Evolutionary conservation across 2,329 filamentous ascomycete genomes (phyloP).

Genomic region (Cordyceps farinosa): DNA sequence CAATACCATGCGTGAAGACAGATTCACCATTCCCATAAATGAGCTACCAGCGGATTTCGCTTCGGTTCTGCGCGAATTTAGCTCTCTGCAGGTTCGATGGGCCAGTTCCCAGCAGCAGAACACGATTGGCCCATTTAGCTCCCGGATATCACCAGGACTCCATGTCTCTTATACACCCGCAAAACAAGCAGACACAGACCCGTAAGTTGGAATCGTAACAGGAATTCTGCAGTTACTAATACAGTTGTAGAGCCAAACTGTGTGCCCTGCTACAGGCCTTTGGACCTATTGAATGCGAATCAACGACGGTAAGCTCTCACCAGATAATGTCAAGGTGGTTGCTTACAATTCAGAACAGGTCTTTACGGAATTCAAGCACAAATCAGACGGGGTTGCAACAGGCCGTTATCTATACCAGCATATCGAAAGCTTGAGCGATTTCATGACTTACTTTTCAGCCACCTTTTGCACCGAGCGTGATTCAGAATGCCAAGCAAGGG

Average conservation of each 20-base stretch:
- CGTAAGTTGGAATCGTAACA: conserved; percentile 20
- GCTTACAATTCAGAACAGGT: conserved; percentile 40
- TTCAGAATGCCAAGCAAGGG: conserved; percentile 46
- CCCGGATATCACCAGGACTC: conserved; percentile 73
- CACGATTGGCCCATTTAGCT: conserved; percentile 65
- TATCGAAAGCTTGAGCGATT: conserved; percentile 52
- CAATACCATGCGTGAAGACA: conserved; percentile 71
- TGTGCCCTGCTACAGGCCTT: conserved; percentile 59
- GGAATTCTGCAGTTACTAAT: background rate
- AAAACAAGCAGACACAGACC: conserved; percentile 19
- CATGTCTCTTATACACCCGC: conserved; percentile 72
- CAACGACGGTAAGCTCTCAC: conserved; percentile 25
- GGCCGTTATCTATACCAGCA: conserved; percentile 68
- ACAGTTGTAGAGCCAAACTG: conserved; percentile 35
- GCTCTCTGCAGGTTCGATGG: conserved; percentile 79
- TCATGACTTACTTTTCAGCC: conserved; percentile 52
- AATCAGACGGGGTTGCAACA: conserved; percentile 34
- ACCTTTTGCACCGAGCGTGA: conserved; percentile 49
- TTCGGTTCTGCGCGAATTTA: conserved; percentile 57
- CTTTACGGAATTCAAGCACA: conserved; percentile 55
- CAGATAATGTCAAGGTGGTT: conserved; percentile 18
- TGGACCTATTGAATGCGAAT: conserved; percentile 52
- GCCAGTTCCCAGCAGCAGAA: conserved; percentile 56
- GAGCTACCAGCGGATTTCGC: conserved; percentile 70
- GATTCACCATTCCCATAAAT: conserved; percentile 66